These are phyloP conservation scores for Coffea humblotiana DNA, from an alignment of 305 asterid species.

Conservation along the genomic window DNA sequence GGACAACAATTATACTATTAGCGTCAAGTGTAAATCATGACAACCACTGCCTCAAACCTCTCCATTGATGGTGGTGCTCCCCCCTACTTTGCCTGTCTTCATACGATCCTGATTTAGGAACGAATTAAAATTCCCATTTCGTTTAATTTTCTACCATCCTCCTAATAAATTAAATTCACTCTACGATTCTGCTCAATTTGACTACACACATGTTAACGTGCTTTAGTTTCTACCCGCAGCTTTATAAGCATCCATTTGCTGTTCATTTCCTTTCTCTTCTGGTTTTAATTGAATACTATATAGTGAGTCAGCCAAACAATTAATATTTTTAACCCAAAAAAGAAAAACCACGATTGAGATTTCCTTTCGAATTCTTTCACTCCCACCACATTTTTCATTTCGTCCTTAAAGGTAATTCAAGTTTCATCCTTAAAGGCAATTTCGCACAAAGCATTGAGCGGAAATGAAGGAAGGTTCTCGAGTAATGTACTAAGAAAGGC, in stretches of 20 bases:
- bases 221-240: background rate
- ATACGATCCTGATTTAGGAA: background rate
- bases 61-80: background rate
- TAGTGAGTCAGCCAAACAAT: background rate
- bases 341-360: too few relatives aligned
- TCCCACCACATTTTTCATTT: too few relatives aligned
- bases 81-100: background rate
- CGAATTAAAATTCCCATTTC: background rate
- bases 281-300: too few relatives aligned
- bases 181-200: background rate
- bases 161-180: background rate
- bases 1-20: background rate
- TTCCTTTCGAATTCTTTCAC: background rate
- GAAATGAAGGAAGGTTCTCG: too few relatives aligned
- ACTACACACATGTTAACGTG: too few relatives aligned
- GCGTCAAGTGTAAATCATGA: background rate
- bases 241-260: background rate
- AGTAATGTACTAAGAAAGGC: too few relatives aligned
- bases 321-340: too few relatives aligned
- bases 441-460: too few relatives aligned
- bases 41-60: background rate
- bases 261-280: background rate
- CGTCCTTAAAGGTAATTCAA: too few relatives aligned
- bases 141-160: background rate
- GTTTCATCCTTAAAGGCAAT: too few relatives aligned